These are phyloP conservation scores for Fusarium annulatum DNA, from an alignment of 2,329 filamentous ascomycete genomes.

Conservation along the genomic window DNA sequence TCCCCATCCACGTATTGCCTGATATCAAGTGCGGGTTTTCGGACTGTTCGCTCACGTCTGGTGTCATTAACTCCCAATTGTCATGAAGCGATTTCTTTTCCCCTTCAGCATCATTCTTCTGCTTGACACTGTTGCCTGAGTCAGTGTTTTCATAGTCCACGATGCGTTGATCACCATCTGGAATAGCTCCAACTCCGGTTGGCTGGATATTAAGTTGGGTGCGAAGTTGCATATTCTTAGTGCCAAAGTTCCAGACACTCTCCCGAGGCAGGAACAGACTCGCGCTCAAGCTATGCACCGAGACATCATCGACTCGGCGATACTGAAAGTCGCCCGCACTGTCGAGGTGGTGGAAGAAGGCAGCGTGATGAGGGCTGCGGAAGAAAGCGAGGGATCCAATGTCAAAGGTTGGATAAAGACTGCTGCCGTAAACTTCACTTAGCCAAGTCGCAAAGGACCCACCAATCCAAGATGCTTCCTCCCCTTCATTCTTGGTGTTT, in stretches of 20 bases:
- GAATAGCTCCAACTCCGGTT: slow-evolving; percentile 42
- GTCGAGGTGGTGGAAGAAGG: slow-evolving; percentile 63
- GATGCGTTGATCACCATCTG: slow-evolving; percentile 38
- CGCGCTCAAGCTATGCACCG: slow-evolving; percentile 65
- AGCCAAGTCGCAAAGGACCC: slow-evolving; percentile 49
- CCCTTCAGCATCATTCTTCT: slow-evolving; percentile 17
- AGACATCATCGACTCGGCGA: slow-evolving; percentile 59
- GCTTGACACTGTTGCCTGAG: slow-evolving; percentile 11
- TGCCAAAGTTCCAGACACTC: slow-evolving; percentile 63
- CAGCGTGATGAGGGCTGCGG: slow-evolving; percentile 57
- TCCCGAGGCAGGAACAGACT: slow-evolving; percentile 64
- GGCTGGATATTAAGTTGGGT: slow-evolving; percentile 19
- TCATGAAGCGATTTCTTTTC: slow-evolving; percentile 48
- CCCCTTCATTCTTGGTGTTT: slow-evolving; percentile 20
- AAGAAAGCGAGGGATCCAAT: slow-evolving; percentile 64
- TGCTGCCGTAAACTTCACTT: slow-evolving; percentile 59
- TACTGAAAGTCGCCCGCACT: slow-evolving; percentile 60
- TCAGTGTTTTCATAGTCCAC: slow-evolving; percentile 28
- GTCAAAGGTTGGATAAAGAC: slow-evolving; percentile 65
- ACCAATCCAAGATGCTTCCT: slow-evolving; percentile 38
- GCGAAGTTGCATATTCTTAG: slow-evolving; percentile 39
- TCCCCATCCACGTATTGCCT: slow-evolving; percentile 55
- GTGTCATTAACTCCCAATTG: slow-evolving; percentile 52
- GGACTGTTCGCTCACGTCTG: slow-evolving; percentile 53
- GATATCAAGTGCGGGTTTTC: slow-evolving; percentile 49